Evolutionary conservation across 2,329 filamentous ascomycete species (phyloP).

Genomic region (Arachnopeziza araneosa): DNA sequence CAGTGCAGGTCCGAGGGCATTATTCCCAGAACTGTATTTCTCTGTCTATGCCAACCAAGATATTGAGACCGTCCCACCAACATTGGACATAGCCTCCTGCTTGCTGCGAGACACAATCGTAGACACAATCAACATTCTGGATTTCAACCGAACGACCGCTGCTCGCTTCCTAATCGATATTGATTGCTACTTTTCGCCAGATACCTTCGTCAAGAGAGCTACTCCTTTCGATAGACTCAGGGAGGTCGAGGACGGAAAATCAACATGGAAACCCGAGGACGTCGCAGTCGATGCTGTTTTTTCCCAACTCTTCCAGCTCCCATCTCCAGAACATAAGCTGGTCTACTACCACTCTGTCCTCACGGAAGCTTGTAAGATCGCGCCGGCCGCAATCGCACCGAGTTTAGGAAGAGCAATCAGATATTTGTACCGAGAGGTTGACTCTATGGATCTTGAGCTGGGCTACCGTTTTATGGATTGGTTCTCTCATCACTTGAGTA

Average conservation of each 20-base stretch:
- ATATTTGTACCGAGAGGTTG: conserved; percentile 77
- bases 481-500: conserved; percentile 97
- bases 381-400: conserved; percentile 91
- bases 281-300: conserved; percentile 97
- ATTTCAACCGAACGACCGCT: conserved; percentile 84
- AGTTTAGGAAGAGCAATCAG: conserved; percentile 90
- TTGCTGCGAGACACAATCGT: conserved; percentile 79
- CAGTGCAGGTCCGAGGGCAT: conserved; percentile 63
- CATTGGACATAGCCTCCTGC: conserved; percentile 69
- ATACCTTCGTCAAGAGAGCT: conserved; percentile 88
- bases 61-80: conserved; percentile 78
- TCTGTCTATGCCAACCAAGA: conserved; percentile 89
- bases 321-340: conserved; percentile 82
- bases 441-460: conserved; percentile 81
- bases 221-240: conserved; percentile 87
- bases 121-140: conserved; percentile 89
- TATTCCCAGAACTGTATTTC: conserved; percentile 91
- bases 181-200: conserved; percentile 87
- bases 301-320: conserved; percentile 86
- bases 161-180: conserved; percentile 89
- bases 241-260: conserved; percentile 56
- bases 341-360: conserved; percentile 96
- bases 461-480: conserved; percentile 87
- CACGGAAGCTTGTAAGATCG: conserved; percentile 93
- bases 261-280: conserved; percentile 96